Conservation (phyloP, 192 early-diverging fungal species). For the Obelidium mucronatum region DNA sequence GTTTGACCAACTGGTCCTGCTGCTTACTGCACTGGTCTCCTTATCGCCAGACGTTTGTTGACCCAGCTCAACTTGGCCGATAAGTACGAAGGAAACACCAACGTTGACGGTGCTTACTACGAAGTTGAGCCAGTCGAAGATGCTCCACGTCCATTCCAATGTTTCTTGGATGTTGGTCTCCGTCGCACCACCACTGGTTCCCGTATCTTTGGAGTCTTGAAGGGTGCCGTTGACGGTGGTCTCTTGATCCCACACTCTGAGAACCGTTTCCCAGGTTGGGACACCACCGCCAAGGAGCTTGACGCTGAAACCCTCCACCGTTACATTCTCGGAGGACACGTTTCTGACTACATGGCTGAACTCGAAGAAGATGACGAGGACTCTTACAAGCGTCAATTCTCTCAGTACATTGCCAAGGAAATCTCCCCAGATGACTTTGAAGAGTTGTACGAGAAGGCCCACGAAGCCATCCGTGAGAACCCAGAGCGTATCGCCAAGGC, state of each 20-base stretch:
- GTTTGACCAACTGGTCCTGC: constrained; percentile 99
- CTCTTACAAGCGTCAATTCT: constrained; percentile 94
- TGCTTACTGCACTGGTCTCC: constrained; percentile 97
- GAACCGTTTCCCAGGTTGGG: constrained; percentile 97
- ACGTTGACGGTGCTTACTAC: constrained; percentile 87
- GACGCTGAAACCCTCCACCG: constrained; percentile 91
- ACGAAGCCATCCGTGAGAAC: constrained; percentile 93
- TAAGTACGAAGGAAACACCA: constrained; percentile 95
- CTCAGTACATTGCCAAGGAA: constrained; percentile 88
- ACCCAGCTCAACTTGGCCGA: constrained; percentile 93
- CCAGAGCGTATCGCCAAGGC: constrained; percentile 72
- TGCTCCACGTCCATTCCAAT: constrained; percentile 96
- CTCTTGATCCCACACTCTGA: constrained; percentile 95
- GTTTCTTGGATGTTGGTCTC: constrained; percentile 96
- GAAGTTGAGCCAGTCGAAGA: constrained; percentile 88
- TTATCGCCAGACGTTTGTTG: constrained; percentile 94
- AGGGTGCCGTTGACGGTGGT: constrained; percentile 99
- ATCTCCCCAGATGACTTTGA: constrained; percentile 90
- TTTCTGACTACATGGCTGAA: constrained; percentile 97
- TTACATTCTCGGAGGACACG: constrained; percentile 99
- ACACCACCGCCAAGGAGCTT: constrained; percentile 83
- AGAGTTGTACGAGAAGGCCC: constrained; percentile 92
- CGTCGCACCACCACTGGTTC: constrained; percentile 97
- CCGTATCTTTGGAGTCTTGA: constrained; percentile 96
- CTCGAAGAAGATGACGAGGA: constrained; percentile 99